phyloP scores from a whole-genome alignment of 805 yeast genomes.

The Saccharomycopsis sp. region DNA sequence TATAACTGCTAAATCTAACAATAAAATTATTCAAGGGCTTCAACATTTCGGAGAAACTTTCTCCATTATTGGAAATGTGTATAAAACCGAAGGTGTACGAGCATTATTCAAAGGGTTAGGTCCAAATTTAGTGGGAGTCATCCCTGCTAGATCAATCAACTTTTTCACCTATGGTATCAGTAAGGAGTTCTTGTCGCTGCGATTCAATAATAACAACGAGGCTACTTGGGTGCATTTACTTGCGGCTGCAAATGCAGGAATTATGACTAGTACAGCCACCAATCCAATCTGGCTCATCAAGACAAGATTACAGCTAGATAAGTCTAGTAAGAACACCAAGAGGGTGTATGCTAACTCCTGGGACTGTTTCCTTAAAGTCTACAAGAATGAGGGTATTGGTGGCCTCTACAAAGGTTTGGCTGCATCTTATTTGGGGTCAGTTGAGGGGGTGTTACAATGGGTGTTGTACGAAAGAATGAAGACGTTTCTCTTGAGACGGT shows the following conservation, averaged over 20 bases:
- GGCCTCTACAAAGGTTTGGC: conserved; percentile 88
- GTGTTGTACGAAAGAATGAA: conserved; percentile 94
- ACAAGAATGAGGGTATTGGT: conserved; percentile 67
- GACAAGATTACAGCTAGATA: conserved; percentile 89
- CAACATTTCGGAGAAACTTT: conserved; percentile 82
- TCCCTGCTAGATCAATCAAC: conserved; percentile 95
- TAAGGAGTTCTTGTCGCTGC: conserved; percentile 62
- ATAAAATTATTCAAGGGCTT: conserved; percentile 40
- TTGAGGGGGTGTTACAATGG: conserved; percentile 94
- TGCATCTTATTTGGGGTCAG: conserved; percentile 91
- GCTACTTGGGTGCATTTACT: conserved; percentile 78
- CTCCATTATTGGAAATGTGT: conserved; percentile 60
- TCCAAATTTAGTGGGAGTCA: conserved; percentile 94
- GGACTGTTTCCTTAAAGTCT: conserved; percentile 71
- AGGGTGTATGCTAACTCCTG: conserved; percentile 73
- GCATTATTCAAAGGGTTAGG: conserved; percentile 94
- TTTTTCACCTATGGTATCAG: conserved; percentile 96
- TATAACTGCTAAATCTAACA: conserved; percentile 26
- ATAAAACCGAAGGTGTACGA: conserved; percentile 69
- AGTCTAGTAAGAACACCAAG: conserved; percentile 43
- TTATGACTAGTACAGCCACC: conserved; percentile 91
- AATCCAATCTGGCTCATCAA: conserved; percentile 97
- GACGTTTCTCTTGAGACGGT: conserved; percentile 47
- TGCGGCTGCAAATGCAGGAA: conserved; percentile 88
- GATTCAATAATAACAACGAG: conserved; percentile 69